These are phyloP conservation scores for Sapria himalayana DNA, from an alignment of 345 rosid species.

Conservation along the genomic window DNA sequence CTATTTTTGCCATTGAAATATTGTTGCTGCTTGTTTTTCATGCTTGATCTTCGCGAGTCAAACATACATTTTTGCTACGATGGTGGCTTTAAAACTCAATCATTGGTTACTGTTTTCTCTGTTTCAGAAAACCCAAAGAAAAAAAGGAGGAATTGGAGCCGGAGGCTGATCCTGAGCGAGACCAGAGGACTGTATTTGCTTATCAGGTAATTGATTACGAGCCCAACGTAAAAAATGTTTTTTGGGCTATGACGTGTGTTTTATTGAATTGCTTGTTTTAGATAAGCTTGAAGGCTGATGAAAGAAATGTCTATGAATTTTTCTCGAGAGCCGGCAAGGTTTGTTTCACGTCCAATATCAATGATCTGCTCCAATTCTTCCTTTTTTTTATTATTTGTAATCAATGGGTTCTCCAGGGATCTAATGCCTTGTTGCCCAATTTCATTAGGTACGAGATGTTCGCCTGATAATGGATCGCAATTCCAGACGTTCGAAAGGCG, in stretches of 20 bases:
- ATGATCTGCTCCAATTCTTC: neutral
- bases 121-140: conserved; percentile 54
- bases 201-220: conserved; percentile 78
- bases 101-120: too few relatives aligned
- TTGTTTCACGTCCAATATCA: conserved; percentile 9
- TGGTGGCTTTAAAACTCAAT: too few relatives aligned
- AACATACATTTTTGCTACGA: too few relatives aligned
- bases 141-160: conserved; percentile 73
- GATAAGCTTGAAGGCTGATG: conserved; percentile 85
- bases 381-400: neutral
- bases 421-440: conserved; percentile 7
- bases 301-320: conserved; percentile 83
- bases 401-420: neutral
- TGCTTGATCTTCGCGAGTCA: too few relatives aligned
- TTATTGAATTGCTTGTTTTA: conserved; percentile 6
- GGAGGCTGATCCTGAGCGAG: conserved; percentile 95
- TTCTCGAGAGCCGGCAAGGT: conserved; percentile 98
- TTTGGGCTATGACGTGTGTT: conserved; percentile 1
- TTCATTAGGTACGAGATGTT: conserved; percentile 89
- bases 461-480: conserved; percentile 95
- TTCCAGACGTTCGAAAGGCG: conserved; percentile 90
- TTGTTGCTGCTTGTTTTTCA: too few relatives aligned
- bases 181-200: conserved; percentile 96
- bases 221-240: too few relatives aligned
- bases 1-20: too few relatives aligned